Percentiles rank a stretch among this genome's conserved stretches.
Conservation (phyloP, 2,329 filamentous ascomycete species). For the Xylariaceae sp. region DNA sequence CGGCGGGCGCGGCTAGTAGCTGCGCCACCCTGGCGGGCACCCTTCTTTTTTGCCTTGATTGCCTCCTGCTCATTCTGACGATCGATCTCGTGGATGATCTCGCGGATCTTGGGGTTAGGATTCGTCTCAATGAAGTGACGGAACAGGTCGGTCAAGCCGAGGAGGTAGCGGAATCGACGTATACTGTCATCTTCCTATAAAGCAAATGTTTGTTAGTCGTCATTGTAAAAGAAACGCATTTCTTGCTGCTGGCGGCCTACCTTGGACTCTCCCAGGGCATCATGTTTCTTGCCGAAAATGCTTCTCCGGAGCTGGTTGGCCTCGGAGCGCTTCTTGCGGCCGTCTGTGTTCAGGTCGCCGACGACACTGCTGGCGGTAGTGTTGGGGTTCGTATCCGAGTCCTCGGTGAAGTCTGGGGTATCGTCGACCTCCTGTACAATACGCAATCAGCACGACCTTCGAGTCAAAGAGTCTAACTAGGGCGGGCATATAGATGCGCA, state of each 20-base stretch:
- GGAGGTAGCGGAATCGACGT: conserved; percentile 87
- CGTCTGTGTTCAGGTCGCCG: conserved; percentile 74
- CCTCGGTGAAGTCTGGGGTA: conserved; percentile 60
- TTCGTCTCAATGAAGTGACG: conserved; percentile 99
- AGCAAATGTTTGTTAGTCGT: conserved; percentile 11
- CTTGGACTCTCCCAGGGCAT: conserved; percentile 87
- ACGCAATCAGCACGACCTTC: conserved; percentile 9
- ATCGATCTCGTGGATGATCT: conserved; percentile 93
- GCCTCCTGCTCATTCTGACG: conserved; percentile 79
- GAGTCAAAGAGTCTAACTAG: neutral
- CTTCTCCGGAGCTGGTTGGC: conserved; percentile 86
- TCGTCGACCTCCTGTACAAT: conserved; percentile 56
- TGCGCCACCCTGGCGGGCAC: conserved; percentile 79
- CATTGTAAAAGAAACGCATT: conserved; percentile 33
- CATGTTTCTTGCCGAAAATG: conserved; percentile 93
- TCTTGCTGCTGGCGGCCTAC: conserved; percentile 44
- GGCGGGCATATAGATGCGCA: neutral
- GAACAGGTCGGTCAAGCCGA: conserved; percentile 94
- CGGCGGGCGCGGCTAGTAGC: conserved; percentile 74
- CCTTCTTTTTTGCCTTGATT: conserved; percentile 67
- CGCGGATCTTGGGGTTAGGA: conserved; percentile 89
- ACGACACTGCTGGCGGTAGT: conserved; percentile 80
- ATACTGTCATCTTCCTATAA: conserved; percentile 84
- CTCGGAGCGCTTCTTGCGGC: conserved; percentile 80
- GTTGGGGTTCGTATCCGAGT: conserved; percentile 66